Conservation (phyloP, 2,329 filamentous ascomycete genomes). For the Juglanconis juglandina region DNA sequence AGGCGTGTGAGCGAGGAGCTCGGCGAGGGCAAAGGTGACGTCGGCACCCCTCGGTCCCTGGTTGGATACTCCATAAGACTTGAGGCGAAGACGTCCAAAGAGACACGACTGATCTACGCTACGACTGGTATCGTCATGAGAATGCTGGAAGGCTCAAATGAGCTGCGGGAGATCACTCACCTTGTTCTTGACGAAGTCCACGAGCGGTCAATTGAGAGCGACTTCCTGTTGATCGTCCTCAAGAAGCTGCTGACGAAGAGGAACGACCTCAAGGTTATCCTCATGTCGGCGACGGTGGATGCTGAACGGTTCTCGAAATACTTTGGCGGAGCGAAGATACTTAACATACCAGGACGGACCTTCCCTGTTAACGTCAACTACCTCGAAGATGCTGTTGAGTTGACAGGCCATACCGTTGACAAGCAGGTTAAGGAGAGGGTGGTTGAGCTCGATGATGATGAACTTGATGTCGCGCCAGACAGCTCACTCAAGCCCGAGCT, state of each 20-base stretch:
- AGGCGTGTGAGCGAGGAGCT: slow-evolving; percentile 92
- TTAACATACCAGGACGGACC: slow-evolving; percentile 88
- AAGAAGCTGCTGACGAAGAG: slow-evolving; percentile 74
- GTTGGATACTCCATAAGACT: slow-evolving; percentile 93
- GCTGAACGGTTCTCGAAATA: slow-evolving; percentile 88
- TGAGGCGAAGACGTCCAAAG: slow-evolving; percentile 78
- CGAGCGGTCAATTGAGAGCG: slow-evolving; percentile 92
- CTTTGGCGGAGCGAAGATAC: slow-evolving; percentile 76
- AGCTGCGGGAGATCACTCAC: slow-evolving; percentile 86
- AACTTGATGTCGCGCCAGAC: slow-evolving; percentile 47
- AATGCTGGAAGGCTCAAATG: slow-evolving; percentile 87
- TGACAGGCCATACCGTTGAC: slow-evolving; percentile 69
- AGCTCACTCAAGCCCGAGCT: slow-evolving; percentile 53
- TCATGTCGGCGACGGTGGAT: slow-evolving; percentile 98
- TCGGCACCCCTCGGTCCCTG: slow-evolving; percentile 79
- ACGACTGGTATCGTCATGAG: slow-evolving; percentile 93
- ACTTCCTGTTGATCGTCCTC: slow-evolving; percentile 90
- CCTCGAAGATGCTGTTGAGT: slow-evolving; percentile 87
- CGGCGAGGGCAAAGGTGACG: slow-evolving; percentile 75
- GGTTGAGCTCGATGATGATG: slow-evolving; percentile 57
- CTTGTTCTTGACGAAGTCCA: slow-evolving; percentile 97
- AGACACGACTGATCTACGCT: slow-evolving; percentile 85
- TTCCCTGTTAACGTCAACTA: slow-evolving; percentile 88
- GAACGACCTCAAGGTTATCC: slow-evolving; percentile 81
- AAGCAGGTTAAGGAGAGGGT: slow-evolving; percentile 50